Evolutionary conservation across 139 green algal genomes (phyloP).

Genomic region (Chlorokybus atmophyticus): DNA sequence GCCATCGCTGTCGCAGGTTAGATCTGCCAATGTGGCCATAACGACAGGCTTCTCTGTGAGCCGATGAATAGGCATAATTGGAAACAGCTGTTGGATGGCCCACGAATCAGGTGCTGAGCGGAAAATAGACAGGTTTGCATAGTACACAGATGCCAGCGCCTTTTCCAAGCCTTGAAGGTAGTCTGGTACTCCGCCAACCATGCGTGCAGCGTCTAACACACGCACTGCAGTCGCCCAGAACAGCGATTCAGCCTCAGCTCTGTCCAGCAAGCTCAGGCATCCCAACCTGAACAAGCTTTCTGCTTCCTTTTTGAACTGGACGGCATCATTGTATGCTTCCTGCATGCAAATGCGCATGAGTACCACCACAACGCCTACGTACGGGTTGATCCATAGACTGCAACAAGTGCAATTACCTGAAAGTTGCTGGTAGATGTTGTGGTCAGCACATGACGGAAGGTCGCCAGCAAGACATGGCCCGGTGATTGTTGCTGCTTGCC

Average conservation of each 20-base stretch:
- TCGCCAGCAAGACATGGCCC: too few relatives aligned
- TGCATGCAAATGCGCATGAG: too few relatives aligned
- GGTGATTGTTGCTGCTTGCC: too few relatives aligned
- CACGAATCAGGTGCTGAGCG: slow-evolving; percentile 44
- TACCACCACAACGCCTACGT: background rate
- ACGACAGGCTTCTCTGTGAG: slow-evolving; percentile 38
- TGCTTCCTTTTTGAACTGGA: slow-evolving; percentile 50
- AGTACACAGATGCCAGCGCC: slow-evolving; percentile 5
- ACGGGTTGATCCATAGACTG: background rate
- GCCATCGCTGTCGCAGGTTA: slow-evolving; percentile 54
- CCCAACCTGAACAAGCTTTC: slow-evolving; percentile 46
- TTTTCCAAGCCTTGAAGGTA: background rate
- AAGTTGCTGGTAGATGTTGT: too few relatives aligned
- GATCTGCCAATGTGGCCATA: slow-evolving; percentile 39
- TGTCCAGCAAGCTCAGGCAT: slow-evolving; percentile 23
- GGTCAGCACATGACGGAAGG: too few relatives aligned
- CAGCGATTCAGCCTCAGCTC: background rate
- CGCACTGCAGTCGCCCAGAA: background rate
- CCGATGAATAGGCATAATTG: slow-evolving; percentile 43
- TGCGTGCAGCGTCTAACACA: background rate
- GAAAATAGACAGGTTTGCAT: slow-evolving; percentile 48
- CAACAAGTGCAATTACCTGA: too few relatives aligned
- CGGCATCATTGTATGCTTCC: slow-evolving; percentile 44
- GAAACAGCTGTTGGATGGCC: slow-evolving; percentile 57
- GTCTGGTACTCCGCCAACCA: too few relatives aligned